These are phyloP conservation scores for Leccinum pallidistipes DNA, from an alignment of 1,284 basidiomycete species.

Conservation along the genomic window DNA sequence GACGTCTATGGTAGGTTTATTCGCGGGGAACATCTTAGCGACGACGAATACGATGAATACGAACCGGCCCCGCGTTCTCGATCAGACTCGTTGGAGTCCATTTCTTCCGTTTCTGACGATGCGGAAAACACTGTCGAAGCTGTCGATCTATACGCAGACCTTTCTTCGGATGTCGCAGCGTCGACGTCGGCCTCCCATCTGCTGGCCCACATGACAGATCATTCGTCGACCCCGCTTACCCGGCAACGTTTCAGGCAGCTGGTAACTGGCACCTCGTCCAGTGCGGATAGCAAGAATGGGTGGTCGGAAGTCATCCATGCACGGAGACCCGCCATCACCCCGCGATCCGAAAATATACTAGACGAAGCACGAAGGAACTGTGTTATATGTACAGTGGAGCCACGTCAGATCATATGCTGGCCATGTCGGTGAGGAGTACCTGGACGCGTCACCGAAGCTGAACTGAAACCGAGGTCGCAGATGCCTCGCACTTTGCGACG, in stretches of 20 bases:
- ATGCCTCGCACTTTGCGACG: slow-evolving; percentile 72
- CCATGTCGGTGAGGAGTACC: slow-evolving; percentile 61
- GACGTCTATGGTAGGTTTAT: slow-evolving; percentile 58
- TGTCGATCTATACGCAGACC: slow-evolving; percentile 45
- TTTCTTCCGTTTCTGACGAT: slow-evolving; percentile 31
- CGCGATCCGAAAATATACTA: slow-evolving; percentile 20
- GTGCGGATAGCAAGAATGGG: slow-evolving; percentile 17
- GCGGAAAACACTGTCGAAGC: slow-evolving; percentile 36
- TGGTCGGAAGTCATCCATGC: slow-evolving; percentile 28
- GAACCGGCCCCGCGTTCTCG: slow-evolving; percentile 26
- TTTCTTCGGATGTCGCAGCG: slow-evolving; percentile 34
- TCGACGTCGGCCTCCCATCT: slow-evolving; percentile 44
- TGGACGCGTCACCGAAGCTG: neutral
- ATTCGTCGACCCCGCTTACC: slow-evolving; percentile 45
- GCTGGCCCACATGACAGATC: slow-evolving; percentile 49
- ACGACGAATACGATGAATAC: slow-evolving; percentile 60
- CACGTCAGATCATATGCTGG: slow-evolving; percentile 74
- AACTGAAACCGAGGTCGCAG: slow-evolving; percentile 35
- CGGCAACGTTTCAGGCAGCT: slow-evolving; percentile 45
- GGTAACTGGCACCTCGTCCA: slow-evolving; percentile 21
- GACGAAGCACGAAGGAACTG: slow-evolving; percentile 50
- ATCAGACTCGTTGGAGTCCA: slow-evolving; percentile 27
- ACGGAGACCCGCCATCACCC: slow-evolving; percentile 20
- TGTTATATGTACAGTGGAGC: slow-evolving; percentile 72
- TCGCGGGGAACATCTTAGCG: slow-evolving; percentile 56